Conservation (phyloP, 345 rosid genomes). For the Syzygium aromaticum region DNA sequence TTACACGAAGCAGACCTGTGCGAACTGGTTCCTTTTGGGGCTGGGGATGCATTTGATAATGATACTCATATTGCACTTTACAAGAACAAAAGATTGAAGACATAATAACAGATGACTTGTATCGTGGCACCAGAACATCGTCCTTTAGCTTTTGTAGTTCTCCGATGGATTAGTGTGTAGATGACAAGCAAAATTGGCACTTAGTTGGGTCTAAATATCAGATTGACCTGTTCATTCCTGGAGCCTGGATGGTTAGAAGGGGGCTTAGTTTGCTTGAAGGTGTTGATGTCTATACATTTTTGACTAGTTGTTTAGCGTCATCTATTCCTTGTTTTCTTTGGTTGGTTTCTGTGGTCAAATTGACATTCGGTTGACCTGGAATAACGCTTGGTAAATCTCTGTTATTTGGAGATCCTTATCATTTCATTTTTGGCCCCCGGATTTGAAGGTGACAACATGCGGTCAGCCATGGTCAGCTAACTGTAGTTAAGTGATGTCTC, state of each 20-base stretch:
- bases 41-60: background rate
- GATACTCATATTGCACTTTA: background rate
- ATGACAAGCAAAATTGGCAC: background rate
- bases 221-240: background rate
- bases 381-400: background rate
- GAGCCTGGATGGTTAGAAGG: background rate
- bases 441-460: background rate
- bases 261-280: background rate
- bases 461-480: background rate
- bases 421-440: background rate
- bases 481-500: background rate
- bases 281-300: background rate
- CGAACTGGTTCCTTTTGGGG: background rate
- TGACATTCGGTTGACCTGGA: background rate
- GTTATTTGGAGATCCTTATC: background rate
- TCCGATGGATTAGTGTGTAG: background rate
- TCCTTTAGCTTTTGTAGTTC: background rate
- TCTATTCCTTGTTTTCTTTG: background rate
- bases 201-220: background rate
- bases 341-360: background rate
- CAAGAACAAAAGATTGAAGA: background rate
- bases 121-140: background rate
- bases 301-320: background rate
- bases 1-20: background rate
- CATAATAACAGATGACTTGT: background rate